phyloP scores from a whole-genome alignment of 2,329 filamentous ascomycete species.

The Phaeophleospora eucalypticola region DNA sequence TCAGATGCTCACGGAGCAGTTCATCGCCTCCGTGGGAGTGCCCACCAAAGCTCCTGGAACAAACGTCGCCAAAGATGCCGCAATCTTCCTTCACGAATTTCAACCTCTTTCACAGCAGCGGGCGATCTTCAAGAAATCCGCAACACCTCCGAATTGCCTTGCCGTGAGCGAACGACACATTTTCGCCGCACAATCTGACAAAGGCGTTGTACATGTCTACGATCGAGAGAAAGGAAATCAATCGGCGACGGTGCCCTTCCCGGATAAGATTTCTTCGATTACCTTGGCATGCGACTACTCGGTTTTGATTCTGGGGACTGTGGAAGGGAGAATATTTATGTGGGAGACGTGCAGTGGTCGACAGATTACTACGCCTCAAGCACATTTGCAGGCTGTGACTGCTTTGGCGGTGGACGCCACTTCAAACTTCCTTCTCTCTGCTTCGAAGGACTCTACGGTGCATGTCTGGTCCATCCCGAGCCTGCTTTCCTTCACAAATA shows the following conservation, averaged over 20 bases:
- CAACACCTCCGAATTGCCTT: conserved; percentile 71
- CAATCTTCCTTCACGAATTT: conserved; percentile 79
- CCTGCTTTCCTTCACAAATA: conserved; percentile 63
- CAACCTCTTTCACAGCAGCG: conserved; percentile 73
- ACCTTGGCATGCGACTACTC: conserved; percentile 62
- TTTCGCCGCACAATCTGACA: conserved; percentile 86
- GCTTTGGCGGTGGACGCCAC: conserved; percentile 67
- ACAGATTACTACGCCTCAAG: conserved; percentile 68
- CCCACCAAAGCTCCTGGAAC: conserved; percentile 43
- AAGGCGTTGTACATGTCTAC: conserved; percentile 91
- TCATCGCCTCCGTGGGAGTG: conserved; percentile 46
- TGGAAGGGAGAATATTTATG: conserved; percentile 77
- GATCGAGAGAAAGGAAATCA: conserved; percentile 77
- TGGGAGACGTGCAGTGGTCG: conserved; percentile 87
- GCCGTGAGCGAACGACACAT: conserved; percentile 78
- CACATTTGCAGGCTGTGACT: conserved; percentile 77
- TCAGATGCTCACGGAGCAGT: conserved; percentile 49
- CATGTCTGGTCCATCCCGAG: conserved; percentile 84
- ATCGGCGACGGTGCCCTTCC: conserved; percentile 82
- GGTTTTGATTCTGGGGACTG: conserved; percentile 74
- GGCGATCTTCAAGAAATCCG: conserved; percentile 85
- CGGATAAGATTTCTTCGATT: conserved; percentile 77
- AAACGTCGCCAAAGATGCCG: conserved; percentile 66
- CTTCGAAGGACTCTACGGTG: conserved; percentile 80
- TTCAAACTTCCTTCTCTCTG: conserved; percentile 69